Conservation (phyloP, 345 rosid species). For the Microthlaspi erraticum region DNA sequence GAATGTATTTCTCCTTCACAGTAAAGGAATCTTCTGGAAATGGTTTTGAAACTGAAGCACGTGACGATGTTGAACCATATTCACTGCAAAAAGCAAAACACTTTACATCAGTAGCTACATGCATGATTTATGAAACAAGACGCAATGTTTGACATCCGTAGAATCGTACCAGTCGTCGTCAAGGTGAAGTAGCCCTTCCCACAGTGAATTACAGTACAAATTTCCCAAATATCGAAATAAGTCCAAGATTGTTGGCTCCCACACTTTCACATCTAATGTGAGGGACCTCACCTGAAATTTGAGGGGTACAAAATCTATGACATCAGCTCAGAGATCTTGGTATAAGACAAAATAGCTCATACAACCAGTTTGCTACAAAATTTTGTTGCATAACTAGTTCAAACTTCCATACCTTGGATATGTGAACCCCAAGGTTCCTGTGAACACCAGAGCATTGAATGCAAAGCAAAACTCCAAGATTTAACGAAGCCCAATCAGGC, state of each 20-base stretch:
- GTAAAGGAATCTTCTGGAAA: constrained; percentile 57
- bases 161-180: constrained; percentile 58
- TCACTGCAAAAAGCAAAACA: constrained; percentile 52
- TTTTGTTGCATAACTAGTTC: constrained; percentile 16
- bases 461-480: constrained; percentile 87
- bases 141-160: constrained; percentile 7
- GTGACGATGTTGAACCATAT: constrained; percentile 40
- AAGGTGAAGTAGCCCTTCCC: constrained; percentile 73
- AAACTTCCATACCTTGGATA: constrained; percentile 72
- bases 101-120: constrained; percentile 24
- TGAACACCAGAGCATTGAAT: constrained; percentile 96
- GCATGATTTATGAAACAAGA: constrained; percentile 27
- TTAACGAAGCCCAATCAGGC: constrained; percentile 95
- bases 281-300: constrained; percentile 82
- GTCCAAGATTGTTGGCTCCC: constrained; percentile 88
- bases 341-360: constrained; percentile 5
- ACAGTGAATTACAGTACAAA: constrained; percentile 78
- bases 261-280: constrained; percentile 85
- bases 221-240: constrained; percentile 78
- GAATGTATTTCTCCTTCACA: constrained; percentile 78
- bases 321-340: constrained; percentile 18
- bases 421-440: constrained; percentile 94
- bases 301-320: constrained; percentile 25
- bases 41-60: constrained; percentile 64
- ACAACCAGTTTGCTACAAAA: not conserved